Evolutionary conservation across 1,284 basidiomycete species (phyloP), one percentile per base, ranked within the genome.

Genomic region (Lignosus rhinocerotis): DNA sequence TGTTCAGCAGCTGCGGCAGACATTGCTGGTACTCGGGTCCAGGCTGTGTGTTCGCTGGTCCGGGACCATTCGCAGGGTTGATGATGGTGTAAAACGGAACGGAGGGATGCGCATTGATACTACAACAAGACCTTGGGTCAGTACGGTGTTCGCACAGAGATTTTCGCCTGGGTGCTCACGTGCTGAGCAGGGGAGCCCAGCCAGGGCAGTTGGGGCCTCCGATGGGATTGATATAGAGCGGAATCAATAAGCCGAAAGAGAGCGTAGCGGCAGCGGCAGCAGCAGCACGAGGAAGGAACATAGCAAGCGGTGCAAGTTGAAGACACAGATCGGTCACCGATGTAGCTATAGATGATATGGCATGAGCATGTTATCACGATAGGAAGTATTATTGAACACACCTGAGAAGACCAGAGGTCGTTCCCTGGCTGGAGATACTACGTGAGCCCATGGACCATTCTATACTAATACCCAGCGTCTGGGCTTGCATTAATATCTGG

Each of bases 11-110:
- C 32, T 60, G 56, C 30, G 72, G 62, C 17, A 74, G 63, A 55
- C 74, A 76, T 3, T 67, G 56, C 56, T 74, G 73, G 60, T 70
- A 76, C 56, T 63, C 67, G 5, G 66, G 55, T 55, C 72, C 70
- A 9, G 75, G 72, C 47, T 73, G 69, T 10, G 54, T 51, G 16
- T 58, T 60, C 16, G 57, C 54, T 16, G 54, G 51, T 19, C 74
- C 75, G 2, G 76, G 74, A 1, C 75, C 75, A 43, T 70, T 74
- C 47, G 63, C 60, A 11, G 75, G 75, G 58, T 77, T 76, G 50
- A 76, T 64, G 52, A 76, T 63, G 25, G 72, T 49, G 50, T 67
- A 67, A 65, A 74, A 75, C n/a, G 69, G 68, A 7, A 75, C 59
- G 17, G 52, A 62, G 9, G 72, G 68, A 56, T 72, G 59, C 16